Base-by-base conservation (phyloP, 192 early-diverging fungal genomes). In the Backusella parvicylindrica region DNA sequence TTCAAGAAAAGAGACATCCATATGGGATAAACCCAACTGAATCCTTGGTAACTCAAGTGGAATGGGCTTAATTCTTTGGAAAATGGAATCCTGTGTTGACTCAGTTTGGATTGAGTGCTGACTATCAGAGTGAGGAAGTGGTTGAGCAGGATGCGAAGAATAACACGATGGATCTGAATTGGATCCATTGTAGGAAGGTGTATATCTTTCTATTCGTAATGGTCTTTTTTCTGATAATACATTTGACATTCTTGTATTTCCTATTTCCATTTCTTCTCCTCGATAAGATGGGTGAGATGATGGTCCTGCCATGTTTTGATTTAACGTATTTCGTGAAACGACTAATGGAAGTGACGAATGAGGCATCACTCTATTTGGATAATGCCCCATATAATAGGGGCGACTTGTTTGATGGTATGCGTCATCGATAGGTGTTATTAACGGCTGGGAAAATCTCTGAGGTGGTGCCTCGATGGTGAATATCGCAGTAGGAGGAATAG, bases 1-100 rank as follows among this genome's bases (percentile, higher is more conserved):
- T 36, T 68, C 23, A 33, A 68, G 32, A 70, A 70, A 70, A 47
- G 68, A 70, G 13, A 30, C 37, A 47, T 70, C 68, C 68, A 70
- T 70, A 30, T 16, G 68, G 37, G 68, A 70, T 40, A 70, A 43
- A 26, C 68, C 68, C 40, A 70, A 18, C 40, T 70, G 68, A 47
- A 70, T 70, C 33, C 38, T 70, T 18, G 68, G 68, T 18, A 70
- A 70, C 15, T 70, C 68, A 70, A 70, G 26, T 41, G 38, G 40
- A 32, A 70, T 70, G 2, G 68, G 68, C 40, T 35, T 38, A 18
- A 41, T 43, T 43, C 68, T 23, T 38, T 33, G 38, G 28, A 47
- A 70, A 30, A 70, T 70, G 2, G 68, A 70, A n/a, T 70, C 68
- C 26, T 30, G 5, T 12, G 68, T 47, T 41, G 68, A 70, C 28